Evolutionary conservation across 2,329 filamentous ascomycete genomes (phyloP), one percentile per base, ranked within the genome.

Genomic region (Alternaria dauci): DNA sequence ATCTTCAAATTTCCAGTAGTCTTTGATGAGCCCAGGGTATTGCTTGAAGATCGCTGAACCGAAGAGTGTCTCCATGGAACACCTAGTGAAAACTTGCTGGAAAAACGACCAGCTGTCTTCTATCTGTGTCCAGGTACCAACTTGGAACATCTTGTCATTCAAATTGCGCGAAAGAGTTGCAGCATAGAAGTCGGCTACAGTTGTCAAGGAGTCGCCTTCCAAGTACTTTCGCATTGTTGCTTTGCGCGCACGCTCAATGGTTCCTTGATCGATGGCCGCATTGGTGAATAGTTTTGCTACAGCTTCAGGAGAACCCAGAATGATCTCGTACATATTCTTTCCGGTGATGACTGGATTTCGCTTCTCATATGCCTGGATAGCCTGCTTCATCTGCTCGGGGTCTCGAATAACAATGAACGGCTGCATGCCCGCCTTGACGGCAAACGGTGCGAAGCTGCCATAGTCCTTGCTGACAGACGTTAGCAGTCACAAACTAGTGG

Each of bases 31-130:
- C 5, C 58, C 52, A 4, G 73, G 72, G 43, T 74, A 72, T 39
- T 69, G 57, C 34, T 72, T 71, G 36, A 76, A 53, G 2, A 76
- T 44, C 5, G 55, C 53, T 2, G 69, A 62, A 2, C 74, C 73
- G 32, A 76, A 72, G 4, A 76, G 38, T 5, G 65, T 67, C 11
- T 71, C 66, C 18, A 69, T 44, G 5, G 61, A 69, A 41, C 72
- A 73, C 30, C 69, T 68, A 8, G 71, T 66, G 30, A 74, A 56
- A 2, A 73, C 69, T 44, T 70, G 67, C 51, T 72, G 67, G 18
- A 74, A 62, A 52, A 75, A 76, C 0, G 71, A 72, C 70, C 69
- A 75, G 3, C 72, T 36, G 26, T 76, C 72, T 55, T 75, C 71
- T 20, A 76, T 73, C 12, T 69, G 66, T 8, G 71, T 74, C 74